phyloP scores from a whole-genome alignment of 2,329 filamentous ascomycete genomes.

The Trichophyton mentagrophytes region DNA sequence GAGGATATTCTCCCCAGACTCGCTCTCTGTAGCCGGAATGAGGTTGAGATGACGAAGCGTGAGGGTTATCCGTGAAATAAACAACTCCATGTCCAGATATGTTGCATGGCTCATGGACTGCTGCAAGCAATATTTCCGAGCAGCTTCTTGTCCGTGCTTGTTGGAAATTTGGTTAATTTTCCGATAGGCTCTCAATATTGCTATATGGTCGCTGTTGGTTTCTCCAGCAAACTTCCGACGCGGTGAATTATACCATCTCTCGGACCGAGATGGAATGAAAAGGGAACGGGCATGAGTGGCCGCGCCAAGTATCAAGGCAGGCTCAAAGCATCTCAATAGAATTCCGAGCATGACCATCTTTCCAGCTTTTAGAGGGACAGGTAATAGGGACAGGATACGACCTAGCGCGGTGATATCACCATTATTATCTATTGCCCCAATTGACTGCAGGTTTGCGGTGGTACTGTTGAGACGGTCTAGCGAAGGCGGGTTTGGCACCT shows the following conservation, averaged over 20 bases:
- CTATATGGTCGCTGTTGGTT: constrained; percentile 36
- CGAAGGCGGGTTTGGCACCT: constrained; percentile 36
- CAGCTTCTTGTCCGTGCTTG: constrained; percentile 19
- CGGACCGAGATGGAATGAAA: constrained; percentile 15
- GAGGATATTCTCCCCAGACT: constrained; percentile 17
- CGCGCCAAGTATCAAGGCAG: constrained; percentile 35
- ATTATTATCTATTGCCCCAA: constrained; percentile 33
- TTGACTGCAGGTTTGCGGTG: constrained; percentile 26
- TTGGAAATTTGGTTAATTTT: constrained; percentile 25
- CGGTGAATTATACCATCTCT: constrained; percentile 8
- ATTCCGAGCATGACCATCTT: constrained; percentile 41
- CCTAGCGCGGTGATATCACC: constrained; percentile 37
- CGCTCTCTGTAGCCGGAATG: constrained; percentile 21
- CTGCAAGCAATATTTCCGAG: constrained; percentile 20
- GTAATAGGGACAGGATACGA: constrained; percentile 30
- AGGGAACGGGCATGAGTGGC: constrained; percentile 24
- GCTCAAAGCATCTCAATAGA: constrained; percentile 41
- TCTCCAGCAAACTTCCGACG: constrained; percentile 22
- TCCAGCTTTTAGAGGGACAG: constrained; percentile 34
- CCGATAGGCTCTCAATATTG: constrained; percentile 32
- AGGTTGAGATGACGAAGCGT: constrained; percentile 26
- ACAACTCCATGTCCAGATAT: constrained; percentile 25
- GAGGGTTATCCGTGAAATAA: constrained; percentile 27
- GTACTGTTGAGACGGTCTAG: constrained; percentile 26
- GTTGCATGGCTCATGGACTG: constrained; percentile 26